Conservation (phyloP, 805 yeast genomes). For the Scheffersomyces amazonensis region DNA sequence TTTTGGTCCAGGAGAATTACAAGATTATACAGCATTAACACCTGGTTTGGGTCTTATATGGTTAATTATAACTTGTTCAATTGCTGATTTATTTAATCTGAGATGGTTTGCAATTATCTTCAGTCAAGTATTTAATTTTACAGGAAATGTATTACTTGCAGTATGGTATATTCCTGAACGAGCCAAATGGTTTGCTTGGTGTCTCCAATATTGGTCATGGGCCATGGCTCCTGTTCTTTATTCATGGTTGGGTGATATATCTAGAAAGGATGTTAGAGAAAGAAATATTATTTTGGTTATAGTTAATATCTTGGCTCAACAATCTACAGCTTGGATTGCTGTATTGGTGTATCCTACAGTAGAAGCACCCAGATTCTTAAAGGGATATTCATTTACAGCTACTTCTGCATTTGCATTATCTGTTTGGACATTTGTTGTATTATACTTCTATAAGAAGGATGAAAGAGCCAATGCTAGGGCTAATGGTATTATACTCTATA, state of each 20-base stretch:
- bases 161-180: slow-evolving; percentile 55
- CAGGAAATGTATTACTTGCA: slow-evolving; percentile 54
- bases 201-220: slow-evolving; percentile 59
- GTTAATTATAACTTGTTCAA: slow-evolving; percentile 33
- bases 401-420: slow-evolving; percentile 43
- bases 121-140: slow-evolving; percentile 52
- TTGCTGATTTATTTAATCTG: slow-evolving; percentile 41
- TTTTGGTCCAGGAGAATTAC: slow-evolving; percentile 30
- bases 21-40: slow-evolving; percentile 43
- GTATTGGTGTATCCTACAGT: slow-evolving; percentile 54
- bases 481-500: slow-evolving; percentile 33
- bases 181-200: slow-evolving; percentile 67
- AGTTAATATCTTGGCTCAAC: slow-evolving; percentile 53
- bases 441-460: slow-evolving; percentile 41
- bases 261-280: slow-evolving; percentile 54
- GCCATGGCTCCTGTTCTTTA: slow-evolving; percentile 62
- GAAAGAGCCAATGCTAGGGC: slow-evolving; percentile 30
- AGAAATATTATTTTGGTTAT: slow-evolving; percentile 57
- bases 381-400: slow-evolving; percentile 54
- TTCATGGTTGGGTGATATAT: slow-evolving; percentile 56
- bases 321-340: slow-evolving; percentile 53
- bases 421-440: slow-evolving; percentile 49
- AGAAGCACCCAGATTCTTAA: slow-evolving; percentile 54
- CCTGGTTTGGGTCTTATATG: slow-evolving; percentile 43
- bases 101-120: slow-evolving; percentile 54